A percentile compares a stretch with the other conserved stretches of the same genome.
phyloP scores from a whole-genome alignment of 352 stramenopile genomes.

The Globisporangium megalacanthum region DNA sequence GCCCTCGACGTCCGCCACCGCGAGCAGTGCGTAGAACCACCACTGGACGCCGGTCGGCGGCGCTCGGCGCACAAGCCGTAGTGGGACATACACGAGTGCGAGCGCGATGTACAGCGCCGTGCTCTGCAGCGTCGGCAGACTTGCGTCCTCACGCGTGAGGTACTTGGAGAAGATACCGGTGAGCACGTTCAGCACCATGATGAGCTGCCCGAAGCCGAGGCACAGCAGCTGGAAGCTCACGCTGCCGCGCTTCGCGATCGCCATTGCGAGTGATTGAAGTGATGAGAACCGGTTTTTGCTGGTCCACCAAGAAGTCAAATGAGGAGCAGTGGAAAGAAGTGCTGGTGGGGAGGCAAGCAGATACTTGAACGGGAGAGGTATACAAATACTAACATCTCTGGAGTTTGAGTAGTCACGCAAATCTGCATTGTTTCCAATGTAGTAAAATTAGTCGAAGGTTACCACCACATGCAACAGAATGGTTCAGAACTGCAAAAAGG shows the following conservation, averaged over 20 bases:
- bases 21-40: slow-evolving; percentile 64
- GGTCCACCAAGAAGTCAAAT: no score
- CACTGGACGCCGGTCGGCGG: slow-evolving; percentile 31
- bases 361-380: no score
- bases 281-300: no score
- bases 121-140: slow-evolving; percentile 55
- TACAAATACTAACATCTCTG: no score
- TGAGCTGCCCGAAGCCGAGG: slow-evolving; percentile 63
- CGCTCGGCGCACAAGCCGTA: slow-evolving; percentile 27
- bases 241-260: slow-evolving; percentile 6
- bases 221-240: slow-evolving; percentile 42
- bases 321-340: no score
- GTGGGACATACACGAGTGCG: slow-evolving; percentile 35
- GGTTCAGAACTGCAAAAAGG: no score
- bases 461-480: no score
- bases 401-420: no score
- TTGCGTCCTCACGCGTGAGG: slow-evolving; percentile 41
- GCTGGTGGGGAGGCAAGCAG: no score
- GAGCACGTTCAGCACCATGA: slow-evolving; percentile 58
- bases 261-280: not conserved
- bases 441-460: no score
- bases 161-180: slow-evolving; percentile 58
- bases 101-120: slow-evolving; percentile 52
- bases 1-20: slow-evolving; percentile 52
- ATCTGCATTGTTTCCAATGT: no score